Percentiles rank a stretch among this genome's conserved stretches.
Conservation (phyloP, 768 basidiomycete species). For the Tricholoma sp. region DNA sequence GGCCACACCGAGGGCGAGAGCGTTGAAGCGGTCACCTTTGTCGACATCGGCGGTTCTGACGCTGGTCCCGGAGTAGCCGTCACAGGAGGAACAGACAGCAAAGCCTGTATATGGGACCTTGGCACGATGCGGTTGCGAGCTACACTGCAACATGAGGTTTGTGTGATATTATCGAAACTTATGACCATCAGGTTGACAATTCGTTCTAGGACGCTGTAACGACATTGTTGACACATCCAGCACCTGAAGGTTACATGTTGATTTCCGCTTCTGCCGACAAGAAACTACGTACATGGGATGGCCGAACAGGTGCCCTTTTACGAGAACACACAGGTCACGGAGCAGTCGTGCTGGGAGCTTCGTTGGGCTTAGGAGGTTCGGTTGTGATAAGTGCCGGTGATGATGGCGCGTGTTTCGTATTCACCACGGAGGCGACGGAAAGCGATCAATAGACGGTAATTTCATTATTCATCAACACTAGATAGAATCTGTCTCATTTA, state of each 20-base stretch:
- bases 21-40: slow-evolving; percentile 80
- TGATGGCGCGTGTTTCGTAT: slow-evolving; percentile 84
- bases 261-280: slow-evolving; percentile 86
- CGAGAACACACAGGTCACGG: slow-evolving; percentile 81
- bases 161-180: slow-evolving; percentile 18
- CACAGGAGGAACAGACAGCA: slow-evolving; percentile 91
- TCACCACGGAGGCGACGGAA: slow-evolving; percentile 53
- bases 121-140: slow-evolving; percentile 78
- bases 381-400: slow-evolving; percentile 88
- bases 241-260: slow-evolving; percentile 70
- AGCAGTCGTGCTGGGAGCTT: slow-evolving; percentile 69
- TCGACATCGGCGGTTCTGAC: slow-evolving; percentile 61
- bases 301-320: slow-evolving; percentile 72
- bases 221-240: slow-evolving; percentile 64
- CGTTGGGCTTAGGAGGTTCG: slow-evolving; percentile 63
- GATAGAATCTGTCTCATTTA: background rate
- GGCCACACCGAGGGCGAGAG: slow-evolving; percentile 87
- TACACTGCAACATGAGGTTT: slow-evolving; percentile 77
- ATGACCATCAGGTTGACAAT: slow-evolving; percentile 3
- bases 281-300: slow-evolving; percentile 89
- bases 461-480: background rate
- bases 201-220: slow-evolving; percentile 78
- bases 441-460: slow-evolving; percentile 13
- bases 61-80: slow-evolving; percentile 61
- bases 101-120: slow-evolving; percentile 93